These are phyloP conservation scores for Aspergillus ellipticus DNA, from an alignment of 495 filamentous ascomycete species.

Conservation along the genomic window DNA sequence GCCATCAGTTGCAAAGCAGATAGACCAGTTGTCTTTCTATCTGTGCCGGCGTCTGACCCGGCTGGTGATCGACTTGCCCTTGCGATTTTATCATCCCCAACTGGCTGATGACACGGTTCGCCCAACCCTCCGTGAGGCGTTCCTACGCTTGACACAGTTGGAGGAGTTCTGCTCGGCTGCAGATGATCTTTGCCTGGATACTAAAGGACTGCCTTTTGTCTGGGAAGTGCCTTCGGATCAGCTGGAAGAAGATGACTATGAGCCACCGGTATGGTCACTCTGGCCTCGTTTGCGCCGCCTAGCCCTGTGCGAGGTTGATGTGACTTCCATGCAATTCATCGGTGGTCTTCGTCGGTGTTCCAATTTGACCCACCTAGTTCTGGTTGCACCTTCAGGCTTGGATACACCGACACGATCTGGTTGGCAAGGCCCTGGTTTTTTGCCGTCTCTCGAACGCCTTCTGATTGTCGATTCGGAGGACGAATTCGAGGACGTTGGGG, in stretches of 20 bases:
- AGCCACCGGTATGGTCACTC: conserved; percentile 27
- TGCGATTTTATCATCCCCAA: conserved; percentile 12
- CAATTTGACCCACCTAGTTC: conserved; percentile 27
- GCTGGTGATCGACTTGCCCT: conserved; percentile 16
- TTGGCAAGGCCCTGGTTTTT: conserved; percentile 1
- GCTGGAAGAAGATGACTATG: conserved; percentile 5
- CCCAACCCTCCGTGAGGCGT: conserved; percentile 22
- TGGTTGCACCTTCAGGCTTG: conserved; percentile 28
- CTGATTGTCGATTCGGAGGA: conserved; percentile 10
- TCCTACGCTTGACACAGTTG: conserved; percentile 22
- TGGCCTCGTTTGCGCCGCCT: conserved; percentile 30
- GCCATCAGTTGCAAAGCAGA: neutral
- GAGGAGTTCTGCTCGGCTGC: conserved; percentile 26
- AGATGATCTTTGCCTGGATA: conserved; percentile 17
- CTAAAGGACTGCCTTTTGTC: conserved; percentile 10
- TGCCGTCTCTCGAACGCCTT: conserved; percentile 11
- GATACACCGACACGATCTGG: neutral
- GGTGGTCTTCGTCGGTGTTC: conserved; percentile 20
- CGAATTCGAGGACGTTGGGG: conserved; percentile 3
- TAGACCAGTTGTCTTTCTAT: conserved; percentile 6
- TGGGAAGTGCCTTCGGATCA: neutral
- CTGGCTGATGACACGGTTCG: conserved; percentile 20
- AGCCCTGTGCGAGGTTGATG: conserved; percentile 29
- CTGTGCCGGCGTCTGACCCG: conserved; percentile 4
- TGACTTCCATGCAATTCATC: conserved; percentile 23